Conservation (phyloP, 2,329 filamentous ascomycete species). For the Trichocomaceae sp. region DNA sequence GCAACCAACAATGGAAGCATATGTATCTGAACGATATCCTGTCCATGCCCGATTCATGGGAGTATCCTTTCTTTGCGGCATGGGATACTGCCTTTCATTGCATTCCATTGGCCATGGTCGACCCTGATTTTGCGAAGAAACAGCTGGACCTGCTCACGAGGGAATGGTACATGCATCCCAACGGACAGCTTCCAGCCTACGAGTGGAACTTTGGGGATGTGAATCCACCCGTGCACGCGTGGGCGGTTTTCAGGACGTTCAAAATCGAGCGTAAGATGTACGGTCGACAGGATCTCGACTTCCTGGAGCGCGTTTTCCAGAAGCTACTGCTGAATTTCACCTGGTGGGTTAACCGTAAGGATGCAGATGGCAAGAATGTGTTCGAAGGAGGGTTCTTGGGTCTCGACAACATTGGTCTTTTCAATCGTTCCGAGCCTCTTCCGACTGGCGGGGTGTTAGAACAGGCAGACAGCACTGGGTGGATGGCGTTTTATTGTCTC, state of each 20-base stretch:
- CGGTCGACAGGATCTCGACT: constrained; percentile 87
- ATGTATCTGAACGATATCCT: constrained; percentile 91
- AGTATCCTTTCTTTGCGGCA: constrained; percentile 95
- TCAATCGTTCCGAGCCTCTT: constrained; percentile 92
- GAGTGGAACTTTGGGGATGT: constrained; percentile 99
- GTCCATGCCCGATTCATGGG: constrained; percentile 98
- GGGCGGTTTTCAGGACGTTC: constrained; percentile 92
- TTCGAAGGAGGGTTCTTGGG: constrained; percentile 96
- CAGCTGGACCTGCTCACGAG: constrained; percentile 91
- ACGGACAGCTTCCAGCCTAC: constrained; percentile 85
- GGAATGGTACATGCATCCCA: constrained; percentile 99
- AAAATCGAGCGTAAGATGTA: constrained; percentile 98
- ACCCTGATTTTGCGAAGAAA: constrained; percentile 96
- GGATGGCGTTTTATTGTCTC: constrained; percentile 97
- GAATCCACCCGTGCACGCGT: constrained; percentile 93
- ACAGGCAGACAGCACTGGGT: constrained; percentile 94
- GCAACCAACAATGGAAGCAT: constrained; percentile 89
- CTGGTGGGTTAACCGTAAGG: constrained; percentile 98
- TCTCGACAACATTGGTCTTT: constrained; percentile 92
- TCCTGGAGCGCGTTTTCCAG: constrained; percentile 92
- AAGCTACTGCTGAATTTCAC: constrained; percentile 95
- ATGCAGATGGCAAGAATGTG: constrained; percentile 88
- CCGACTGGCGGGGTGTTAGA: constrained; percentile 90
- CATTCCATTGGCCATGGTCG: constrained; percentile 92
- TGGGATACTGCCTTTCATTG: constrained; percentile 98